These are phyloP conservation scores for Triangularia setosa DNA, from an alignment of 2,329 filamentous ascomycete species.

Conservation along the genomic window DNA sequence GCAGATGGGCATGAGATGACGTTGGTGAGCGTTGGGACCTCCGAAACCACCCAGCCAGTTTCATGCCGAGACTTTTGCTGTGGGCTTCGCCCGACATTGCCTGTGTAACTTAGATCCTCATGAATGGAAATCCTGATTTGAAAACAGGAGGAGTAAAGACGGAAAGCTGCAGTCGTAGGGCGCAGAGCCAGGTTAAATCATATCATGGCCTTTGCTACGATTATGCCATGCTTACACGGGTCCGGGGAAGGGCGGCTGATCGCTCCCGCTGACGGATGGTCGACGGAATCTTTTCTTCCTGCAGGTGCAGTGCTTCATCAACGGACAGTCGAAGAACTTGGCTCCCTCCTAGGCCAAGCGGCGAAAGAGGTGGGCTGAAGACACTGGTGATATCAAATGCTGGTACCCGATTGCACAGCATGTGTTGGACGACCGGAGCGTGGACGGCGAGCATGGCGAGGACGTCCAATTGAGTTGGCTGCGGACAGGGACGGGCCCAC, in stretches of 20 bases:
- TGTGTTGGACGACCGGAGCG: not conserved
- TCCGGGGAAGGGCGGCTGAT: no score
- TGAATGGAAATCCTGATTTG: no score
- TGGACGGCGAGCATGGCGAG: not conserved
- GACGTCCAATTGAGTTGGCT: no score
- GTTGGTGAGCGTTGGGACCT: not conserved
- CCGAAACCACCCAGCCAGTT: not conserved
- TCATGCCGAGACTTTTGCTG: not conserved
- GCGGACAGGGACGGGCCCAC: no score
- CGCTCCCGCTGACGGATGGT: no score
- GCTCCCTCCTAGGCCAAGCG: not conserved
- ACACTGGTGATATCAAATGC: not conserved
- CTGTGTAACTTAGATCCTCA: not conserved
- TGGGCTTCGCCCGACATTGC: not conserved
- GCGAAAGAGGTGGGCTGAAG: not conserved
- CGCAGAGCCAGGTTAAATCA: no score
- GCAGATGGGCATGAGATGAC: not conserved
- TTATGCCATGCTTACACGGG: no score
- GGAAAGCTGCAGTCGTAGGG: no score
- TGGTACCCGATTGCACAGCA: not conserved
- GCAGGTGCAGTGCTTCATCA: no score
- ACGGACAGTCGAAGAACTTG: not conserved
- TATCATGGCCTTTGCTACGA: no score
- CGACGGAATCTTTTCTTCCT: no score
- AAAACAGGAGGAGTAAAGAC: no score